These are phyloP conservation scores for Lepiota venenata DNA, from an alignment of 768 basidiomycete genomes.

Conservation along the genomic window DNA sequence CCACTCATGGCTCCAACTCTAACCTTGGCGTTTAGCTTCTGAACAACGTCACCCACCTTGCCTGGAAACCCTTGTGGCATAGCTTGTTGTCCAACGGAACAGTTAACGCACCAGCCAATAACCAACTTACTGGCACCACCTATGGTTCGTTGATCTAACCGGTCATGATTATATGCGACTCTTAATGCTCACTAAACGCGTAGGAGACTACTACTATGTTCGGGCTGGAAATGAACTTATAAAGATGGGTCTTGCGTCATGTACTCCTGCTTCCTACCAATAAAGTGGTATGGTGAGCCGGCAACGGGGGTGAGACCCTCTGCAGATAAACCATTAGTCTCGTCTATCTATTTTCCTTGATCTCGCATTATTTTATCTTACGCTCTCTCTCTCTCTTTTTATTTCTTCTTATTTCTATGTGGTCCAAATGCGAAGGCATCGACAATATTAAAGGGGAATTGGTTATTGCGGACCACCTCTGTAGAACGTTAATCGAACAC, in stretches of 20 bases:
- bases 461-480: too few species aligned
- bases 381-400: too few species aligned
- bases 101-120: slow-evolving; percentile 53
- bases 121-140: slow-evolving; percentile 58
- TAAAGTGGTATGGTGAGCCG: neutral
- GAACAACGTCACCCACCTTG: slow-evolving; percentile 42
- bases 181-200: neutral
- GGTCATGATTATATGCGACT: neutral
- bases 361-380: too few species aligned
- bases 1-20: neutral
- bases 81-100: slow-evolving; percentile 66
- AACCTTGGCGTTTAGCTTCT: slow-evolving; percentile 35
- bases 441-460: too few species aligned
- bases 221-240: slow-evolving; percentile 52
- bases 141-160: slow-evolving; percentile 28
- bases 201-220: slow-evolving; percentile 66
- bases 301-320: neutral
- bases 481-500: too few species aligned
- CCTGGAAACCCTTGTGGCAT: slow-evolving; percentile 60
- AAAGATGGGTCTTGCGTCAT: slow-evolving; percentile 38
- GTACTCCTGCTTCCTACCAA: too few species aligned
- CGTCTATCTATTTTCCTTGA: neutral
- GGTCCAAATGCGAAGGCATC: too few species aligned
- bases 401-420: too few species aligned
- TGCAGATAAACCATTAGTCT: neutral